phyloP scores from a whole-genome alignment of 148 eudicot species.

The Cornus controversa region DNA sequence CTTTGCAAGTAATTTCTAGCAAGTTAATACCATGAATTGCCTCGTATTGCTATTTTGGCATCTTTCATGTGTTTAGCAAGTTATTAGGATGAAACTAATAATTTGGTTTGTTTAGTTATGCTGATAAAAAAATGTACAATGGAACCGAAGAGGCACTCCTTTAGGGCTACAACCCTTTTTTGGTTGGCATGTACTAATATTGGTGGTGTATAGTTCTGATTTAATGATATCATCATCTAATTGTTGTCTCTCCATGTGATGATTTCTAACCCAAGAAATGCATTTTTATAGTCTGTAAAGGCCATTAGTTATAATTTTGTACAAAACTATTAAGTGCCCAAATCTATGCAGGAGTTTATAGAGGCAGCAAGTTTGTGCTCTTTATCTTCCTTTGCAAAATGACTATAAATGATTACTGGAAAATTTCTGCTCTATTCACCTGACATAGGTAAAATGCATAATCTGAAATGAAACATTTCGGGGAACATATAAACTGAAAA shows the following conservation, averaged over 20 bases:
- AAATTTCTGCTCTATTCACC: neutral
- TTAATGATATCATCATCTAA: neutral
- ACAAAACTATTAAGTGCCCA: neutral
- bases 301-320: neutral
- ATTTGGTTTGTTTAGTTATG: too few species aligned
- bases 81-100: too few species aligned
- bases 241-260: constrained; percentile 1
- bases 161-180: neutral
- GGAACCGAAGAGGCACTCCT: too few species aligned
- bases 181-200: too few species aligned
- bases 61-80: too few species aligned
- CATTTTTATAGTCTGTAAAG: neutral
- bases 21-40: too few species aligned
- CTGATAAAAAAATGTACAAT: too few species aligned
- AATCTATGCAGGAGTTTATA: neutral
- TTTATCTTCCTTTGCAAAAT: neutral
- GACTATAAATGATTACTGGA: neutral
- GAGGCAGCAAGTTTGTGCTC: neutral
- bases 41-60: too few species aligned
- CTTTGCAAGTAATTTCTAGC: too few species aligned
- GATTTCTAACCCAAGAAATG: neutral
- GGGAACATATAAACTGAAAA: neutral
- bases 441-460: neutral
- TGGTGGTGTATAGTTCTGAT: neutral
- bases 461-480: neutral